Evolutionary conservation across 306 rosid genomes (phyloP), one percentile per base, ranked within the genome.

Genomic region (Lupinus albus): DNA sequence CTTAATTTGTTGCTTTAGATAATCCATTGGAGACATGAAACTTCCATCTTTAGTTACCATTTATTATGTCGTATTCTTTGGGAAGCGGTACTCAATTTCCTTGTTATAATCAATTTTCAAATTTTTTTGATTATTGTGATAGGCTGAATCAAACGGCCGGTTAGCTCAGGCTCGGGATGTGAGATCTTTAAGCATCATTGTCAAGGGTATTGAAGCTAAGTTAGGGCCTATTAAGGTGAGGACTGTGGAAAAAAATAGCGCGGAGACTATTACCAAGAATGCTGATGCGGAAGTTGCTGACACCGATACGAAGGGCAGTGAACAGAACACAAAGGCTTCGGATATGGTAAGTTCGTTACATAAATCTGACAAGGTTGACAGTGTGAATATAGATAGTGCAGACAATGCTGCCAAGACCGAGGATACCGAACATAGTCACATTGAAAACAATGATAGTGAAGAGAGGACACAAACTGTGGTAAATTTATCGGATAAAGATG

Each of bases 201-300:
- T 89, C 56, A 89, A 85, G 78, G 82, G 81, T 64, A 64, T 87
- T 67, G 92, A 89, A 51, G 58, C 78, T 15, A 78, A 81, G 77
- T 50, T 87, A 50, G 91, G 86, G 66, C 84, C 96, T 52, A 14
- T 86, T 1, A 75, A 71, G 55, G 14, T 71, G 66, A 74, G 9
- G 25, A 3, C 10, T 3, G 36, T 39, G 73, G 13, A 61, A 33
- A 61, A 66, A 72, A 44, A 33, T 17, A 65, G 13, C 13, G 62
- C 12, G 4, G 67, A 68, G 45, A 51, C 45, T 44, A 33, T 36
- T n/a, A 21, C n/a, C 47, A 48, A 64, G 39, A 47, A 60, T 28
- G 64, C 48, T 28, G 68, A 52, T 9, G 44, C n/a, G 50, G 78
- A 65, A 13, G 63, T 25, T 11, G n/a, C 46, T 9, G 72, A 45